phyloP scores from a whole-genome alignment of 192 early-diverging fungal species.

The Coemansia asiatica region DNA sequence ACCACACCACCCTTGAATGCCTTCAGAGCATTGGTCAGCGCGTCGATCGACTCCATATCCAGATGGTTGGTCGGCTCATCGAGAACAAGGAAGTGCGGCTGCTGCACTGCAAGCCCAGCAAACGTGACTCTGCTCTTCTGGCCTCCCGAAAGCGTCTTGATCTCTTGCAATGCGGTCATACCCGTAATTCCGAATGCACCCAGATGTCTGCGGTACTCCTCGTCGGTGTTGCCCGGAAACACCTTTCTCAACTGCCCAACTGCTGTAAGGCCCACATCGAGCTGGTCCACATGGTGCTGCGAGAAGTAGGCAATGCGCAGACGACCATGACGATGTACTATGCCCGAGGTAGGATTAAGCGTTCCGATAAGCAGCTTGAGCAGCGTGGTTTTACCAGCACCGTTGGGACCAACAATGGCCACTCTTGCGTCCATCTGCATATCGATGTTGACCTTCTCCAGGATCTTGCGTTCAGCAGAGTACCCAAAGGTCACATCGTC shows the following conservation, averaged over 20 bases:
- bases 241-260: slow-evolving; percentile 86
- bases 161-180: slow-evolving; percentile 90
- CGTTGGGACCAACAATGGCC: slow-evolving; percentile 99
- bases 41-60: slow-evolving; percentile 93
- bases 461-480: slow-evolving; percentile 72
- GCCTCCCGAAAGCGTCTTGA: slow-evolving; percentile 94
- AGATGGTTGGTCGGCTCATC: slow-evolving; percentile 97
- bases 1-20: slow-evolving; percentile 93
- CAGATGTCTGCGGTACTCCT: slow-evolving; percentile 93
- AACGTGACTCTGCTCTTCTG: slow-evolving; percentile 97
- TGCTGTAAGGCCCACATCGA: slow-evolving; percentile 79
- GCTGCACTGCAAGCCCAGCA: slow-evolving; percentile 83
- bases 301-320: slow-evolving; percentile 92
- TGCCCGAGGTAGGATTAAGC: slow-evolving; percentile 74
- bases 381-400: slow-evolving; percentile 97
- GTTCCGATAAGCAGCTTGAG: slow-evolving; percentile 87
- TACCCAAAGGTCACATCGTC: slow-evolving; percentile 89
- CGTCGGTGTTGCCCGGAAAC: slow-evolving; percentile 89
- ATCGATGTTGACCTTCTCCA: slow-evolving; percentile 84
- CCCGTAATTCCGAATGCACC: slow-evolving; percentile 96
- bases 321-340: slow-evolving; percentile 88
- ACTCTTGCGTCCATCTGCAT: slow-evolving; percentile 97
- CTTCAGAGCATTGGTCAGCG: slow-evolving; percentile 80
- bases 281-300: slow-evolving; percentile 97
- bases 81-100: slow-evolving; percentile 93